Evolutionary conservation across 225 moss, liverwort and hornwort species (phyloP).

Genomic region (Takakia lepidozioides): DNA sequence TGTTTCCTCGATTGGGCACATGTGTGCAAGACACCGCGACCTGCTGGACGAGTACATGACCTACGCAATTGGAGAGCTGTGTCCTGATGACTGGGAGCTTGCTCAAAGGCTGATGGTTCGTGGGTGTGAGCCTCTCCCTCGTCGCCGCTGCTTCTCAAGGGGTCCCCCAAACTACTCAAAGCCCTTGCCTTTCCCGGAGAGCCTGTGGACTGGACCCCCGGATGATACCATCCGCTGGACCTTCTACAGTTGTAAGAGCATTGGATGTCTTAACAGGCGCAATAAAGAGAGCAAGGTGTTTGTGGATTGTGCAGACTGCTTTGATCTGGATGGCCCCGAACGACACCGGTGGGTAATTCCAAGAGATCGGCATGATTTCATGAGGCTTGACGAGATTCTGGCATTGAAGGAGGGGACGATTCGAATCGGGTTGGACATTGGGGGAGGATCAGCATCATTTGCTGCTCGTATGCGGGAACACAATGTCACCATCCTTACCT

Average conservation of each 20-base stretch:
- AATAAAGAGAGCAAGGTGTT: too few species aligned
- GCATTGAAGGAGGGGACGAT: slow-evolving; percentile 9
- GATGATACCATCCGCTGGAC: slow-evolving; percentile 40
- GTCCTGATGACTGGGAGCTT: slow-evolving; percentile 33
- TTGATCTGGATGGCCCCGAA: slow-evolving; percentile 31
- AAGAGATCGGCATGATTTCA: too few species aligned
- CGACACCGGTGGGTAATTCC: slow-evolving; percentile 26
- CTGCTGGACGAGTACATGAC: slow-evolving; percentile 33
- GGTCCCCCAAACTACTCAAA: slow-evolving; percentile 22
- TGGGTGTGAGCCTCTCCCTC: slow-evolving; percentile 48
- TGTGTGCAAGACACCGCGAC: slow-evolving; percentile 21
- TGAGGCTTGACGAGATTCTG: too few species aligned
- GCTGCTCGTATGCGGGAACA: too few species aligned
- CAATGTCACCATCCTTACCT: too few species aligned
- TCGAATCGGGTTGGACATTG: too few species aligned
- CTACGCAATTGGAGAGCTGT: slow-evolving; percentile 31
- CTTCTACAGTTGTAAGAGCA: slow-evolving; percentile 36
- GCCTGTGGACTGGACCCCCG: slow-evolving; percentile 17
- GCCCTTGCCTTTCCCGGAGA: slow-evolving; percentile 29
- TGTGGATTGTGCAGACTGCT: slow-evolving; percentile 40
- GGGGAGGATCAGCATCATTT: too few species aligned
- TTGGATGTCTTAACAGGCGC: slow-evolving; percentile 30
- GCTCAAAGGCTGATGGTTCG: slow-evolving; percentile 37
- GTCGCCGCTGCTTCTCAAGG: slow-evolving; percentile 31
- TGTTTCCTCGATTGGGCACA: slow-evolving; percentile 33